phyloP scores from a whole-genome alignment of 805 yeast species.

The Schwanniomyces yamadae region DNA sequence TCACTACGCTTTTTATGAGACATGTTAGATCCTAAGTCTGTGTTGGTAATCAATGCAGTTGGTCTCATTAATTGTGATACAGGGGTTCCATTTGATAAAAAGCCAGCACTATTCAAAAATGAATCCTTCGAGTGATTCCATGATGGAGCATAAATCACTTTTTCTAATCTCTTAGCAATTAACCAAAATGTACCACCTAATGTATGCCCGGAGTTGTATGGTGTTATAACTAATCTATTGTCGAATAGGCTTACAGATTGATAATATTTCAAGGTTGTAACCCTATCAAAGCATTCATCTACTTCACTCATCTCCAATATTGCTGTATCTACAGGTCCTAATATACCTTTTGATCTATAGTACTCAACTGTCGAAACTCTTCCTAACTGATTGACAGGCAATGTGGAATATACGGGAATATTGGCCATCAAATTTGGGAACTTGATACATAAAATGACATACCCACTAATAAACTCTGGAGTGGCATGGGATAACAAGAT shows the following conservation, averaged over 20 bases:
- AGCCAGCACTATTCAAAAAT: constrained; percentile 54
- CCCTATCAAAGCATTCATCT: constrained; percentile 74
- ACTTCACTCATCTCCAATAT: constrained; percentile 67
- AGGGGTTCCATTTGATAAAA: constrained; percentile 54
- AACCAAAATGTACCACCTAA: constrained; percentile 94
- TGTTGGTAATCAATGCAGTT: constrained; percentile 74
- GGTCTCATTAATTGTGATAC: constrained; percentile 71
- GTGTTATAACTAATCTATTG: constrained; percentile 66
- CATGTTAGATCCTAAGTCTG: constrained; percentile 62
- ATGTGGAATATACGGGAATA: constrained; percentile 79
- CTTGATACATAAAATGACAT: constrained; percentile 58
- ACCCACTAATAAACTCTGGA: constrained; percentile 76
- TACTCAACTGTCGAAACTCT: constrained; percentile 81
- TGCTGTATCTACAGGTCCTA: constrained; percentile 67
- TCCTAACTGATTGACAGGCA: constrained; percentile 88
- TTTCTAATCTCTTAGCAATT: constrained; percentile 69
- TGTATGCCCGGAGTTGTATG: constrained; percentile 88
- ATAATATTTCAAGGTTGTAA: constrained; percentile 69
- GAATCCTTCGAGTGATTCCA: constrained; percentile 95
- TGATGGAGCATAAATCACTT: constrained; percentile 81
- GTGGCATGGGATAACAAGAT: constrained; percentile 88
- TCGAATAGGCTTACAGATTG: constrained; percentile 70
- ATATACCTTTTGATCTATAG: constrained; percentile 67
- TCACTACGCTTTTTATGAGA: constrained; percentile 65
- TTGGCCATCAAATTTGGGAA: constrained; percentile 55